These are phyloP conservation scores for Melastoma candidum DNA, from an alignment of 441 rosid genomes.

Conservation along the genomic window DNA sequence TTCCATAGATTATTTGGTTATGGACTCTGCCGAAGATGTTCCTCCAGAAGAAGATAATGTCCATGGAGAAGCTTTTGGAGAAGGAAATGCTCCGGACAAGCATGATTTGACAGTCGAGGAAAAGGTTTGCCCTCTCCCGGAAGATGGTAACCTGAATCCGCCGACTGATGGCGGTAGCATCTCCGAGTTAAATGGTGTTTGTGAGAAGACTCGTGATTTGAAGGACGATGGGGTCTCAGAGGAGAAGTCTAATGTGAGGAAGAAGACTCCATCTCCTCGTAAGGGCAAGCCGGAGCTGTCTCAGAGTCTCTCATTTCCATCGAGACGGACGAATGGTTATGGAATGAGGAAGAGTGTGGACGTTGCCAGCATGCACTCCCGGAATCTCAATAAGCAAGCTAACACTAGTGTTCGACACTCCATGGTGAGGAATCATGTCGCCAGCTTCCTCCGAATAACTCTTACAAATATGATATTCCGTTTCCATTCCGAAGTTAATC, in stretches of 20 bases:
- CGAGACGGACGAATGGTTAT: conserved; percentile 26
- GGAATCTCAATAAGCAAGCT: conserved; percentile 24
- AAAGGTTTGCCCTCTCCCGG: no score
- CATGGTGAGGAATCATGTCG: conserved; percentile 24
- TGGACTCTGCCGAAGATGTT: no score
- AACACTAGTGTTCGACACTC: conserved; percentile 23
- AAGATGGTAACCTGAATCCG: no score
- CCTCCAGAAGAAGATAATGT: no score
- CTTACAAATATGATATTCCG: background rate
- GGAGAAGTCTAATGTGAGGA: conserved; percentile 40
- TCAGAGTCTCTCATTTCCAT: conserved; percentile 64
- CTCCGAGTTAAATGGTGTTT: no score
- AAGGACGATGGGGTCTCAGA: conserved; percentile 36
- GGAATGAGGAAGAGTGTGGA: conserved; percentile 47
- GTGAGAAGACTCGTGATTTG: conserved; percentile 10
- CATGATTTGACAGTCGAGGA: no score
- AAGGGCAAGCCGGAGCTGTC: conserved; percentile 40
- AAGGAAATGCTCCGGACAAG: no score
- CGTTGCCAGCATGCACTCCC: conserved; percentile 13
- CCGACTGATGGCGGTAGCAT: no score
- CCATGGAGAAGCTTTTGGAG: no score
- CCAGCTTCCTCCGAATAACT: no score
- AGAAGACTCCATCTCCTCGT: conserved; percentile 24
- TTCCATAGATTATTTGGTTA: no score
- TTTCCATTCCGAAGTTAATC: background rate